phyloP scores from a whole-genome alignment of 1,139 yeast genomes.

The Taphrina populina region DNA sequence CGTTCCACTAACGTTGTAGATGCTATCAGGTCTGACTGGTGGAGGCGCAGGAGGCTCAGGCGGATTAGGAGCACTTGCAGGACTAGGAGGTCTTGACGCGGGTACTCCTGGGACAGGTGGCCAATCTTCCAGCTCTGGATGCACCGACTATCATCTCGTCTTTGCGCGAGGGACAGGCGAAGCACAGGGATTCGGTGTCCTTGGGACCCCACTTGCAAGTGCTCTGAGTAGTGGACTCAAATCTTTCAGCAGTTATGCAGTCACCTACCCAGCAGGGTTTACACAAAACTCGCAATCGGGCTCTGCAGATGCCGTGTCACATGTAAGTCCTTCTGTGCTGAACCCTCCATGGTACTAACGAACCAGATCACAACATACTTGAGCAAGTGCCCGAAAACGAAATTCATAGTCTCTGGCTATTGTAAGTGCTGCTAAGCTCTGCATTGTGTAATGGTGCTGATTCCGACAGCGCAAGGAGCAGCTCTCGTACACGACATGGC shows the following conservation, averaged over 20 bases:
- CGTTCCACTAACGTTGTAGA: no score
- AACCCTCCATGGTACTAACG: not conserved
- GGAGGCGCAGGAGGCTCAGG: not conserved
- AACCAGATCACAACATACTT: not conserved
- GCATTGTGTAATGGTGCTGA: not conserved
- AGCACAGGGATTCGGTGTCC: constrained; percentile 7
- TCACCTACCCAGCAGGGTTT: constrained; percentile 2
- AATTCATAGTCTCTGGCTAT: constrained; percentile 5
- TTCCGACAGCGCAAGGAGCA: constrained; percentile 6
- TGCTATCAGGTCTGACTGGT: not conserved
- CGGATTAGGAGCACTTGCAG: not conserved
- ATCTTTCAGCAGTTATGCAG: constrained; percentile 5
- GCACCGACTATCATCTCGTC: constrained; percentile 8
- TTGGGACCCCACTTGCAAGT: constrained; percentile 3
- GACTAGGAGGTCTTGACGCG: not conserved
- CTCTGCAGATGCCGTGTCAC: not conserved
- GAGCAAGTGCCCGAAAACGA: not conserved
- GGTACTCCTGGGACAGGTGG: not conserved
- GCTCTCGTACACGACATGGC: constrained; percentile 3
- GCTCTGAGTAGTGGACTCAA: not conserved
- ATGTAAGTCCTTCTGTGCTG: constrained; percentile 1
- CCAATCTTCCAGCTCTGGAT: no score
- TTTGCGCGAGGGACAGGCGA: constrained; percentile 18
- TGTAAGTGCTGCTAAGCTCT: not conserved
- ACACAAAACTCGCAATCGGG: constrained; percentile 3